phyloP scores from a whole-genome alignment of 2,329 filamentous ascomycete species.

The Ophiostoma sp. region DNA sequence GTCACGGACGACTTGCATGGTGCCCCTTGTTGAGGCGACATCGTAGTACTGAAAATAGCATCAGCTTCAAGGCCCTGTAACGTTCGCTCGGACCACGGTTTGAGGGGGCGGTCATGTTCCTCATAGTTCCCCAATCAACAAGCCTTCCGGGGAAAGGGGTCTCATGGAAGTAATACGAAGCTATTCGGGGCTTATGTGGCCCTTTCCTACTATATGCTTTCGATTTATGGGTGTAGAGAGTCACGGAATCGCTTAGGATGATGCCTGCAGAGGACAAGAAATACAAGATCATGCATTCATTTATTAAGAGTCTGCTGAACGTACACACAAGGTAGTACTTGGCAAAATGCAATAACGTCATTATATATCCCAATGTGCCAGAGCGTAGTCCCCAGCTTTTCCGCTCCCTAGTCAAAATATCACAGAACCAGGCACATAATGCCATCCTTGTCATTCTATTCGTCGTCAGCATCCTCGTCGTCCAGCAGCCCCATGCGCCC shows the following conservation, averaged over 20 bases:
- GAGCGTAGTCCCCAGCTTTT: neutral
- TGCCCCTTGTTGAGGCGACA: neutral
- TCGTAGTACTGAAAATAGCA: neutral
- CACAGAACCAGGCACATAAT: neutral
- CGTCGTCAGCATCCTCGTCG: constrained; percentile 29
- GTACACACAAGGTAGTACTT: too few species aligned
- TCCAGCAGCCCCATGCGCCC: constrained; percentile 18
- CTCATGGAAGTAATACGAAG: too few species aligned
- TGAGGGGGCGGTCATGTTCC: neutral
- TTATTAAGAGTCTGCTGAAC: too few species aligned
- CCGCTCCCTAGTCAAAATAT: neutral
- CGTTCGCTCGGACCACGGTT: neutral
- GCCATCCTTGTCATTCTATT: constrained; percentile 17
- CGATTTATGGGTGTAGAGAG: too few species aligned
- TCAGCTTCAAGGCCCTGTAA: neutral
- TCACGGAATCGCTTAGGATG: too few species aligned
- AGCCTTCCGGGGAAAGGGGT: neutral
- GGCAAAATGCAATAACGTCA: too few species aligned
- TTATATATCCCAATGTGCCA: too few species aligned
- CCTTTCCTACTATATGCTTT: too few species aligned
- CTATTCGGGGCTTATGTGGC: too few species aligned
- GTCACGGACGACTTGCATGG: neutral
- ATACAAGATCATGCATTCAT: too few species aligned
- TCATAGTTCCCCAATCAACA: neutral
- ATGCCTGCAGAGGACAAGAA: too few species aligned